Conservation (phyloP, 345 rosid genomes). For the Aurinia saxatilis region DNA sequence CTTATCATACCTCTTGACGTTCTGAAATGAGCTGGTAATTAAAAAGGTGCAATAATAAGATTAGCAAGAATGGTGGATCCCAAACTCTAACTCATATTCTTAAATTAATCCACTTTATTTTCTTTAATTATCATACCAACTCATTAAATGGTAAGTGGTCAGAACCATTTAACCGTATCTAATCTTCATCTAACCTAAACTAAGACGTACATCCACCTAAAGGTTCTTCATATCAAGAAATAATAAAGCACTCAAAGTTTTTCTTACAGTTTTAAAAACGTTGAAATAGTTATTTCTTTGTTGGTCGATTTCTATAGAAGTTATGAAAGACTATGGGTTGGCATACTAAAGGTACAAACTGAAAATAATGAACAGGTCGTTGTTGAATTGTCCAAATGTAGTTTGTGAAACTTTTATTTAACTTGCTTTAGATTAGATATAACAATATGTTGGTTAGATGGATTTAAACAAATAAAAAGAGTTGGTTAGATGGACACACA, state of each 20-base stretch:
- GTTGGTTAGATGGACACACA: not conserved
- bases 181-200: constrained; percentile 16
- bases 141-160: constrained; percentile 2
- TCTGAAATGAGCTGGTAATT: not conserved
- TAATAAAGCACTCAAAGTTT: not conserved
- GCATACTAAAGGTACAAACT: not conserved
- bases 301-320: not conserved
- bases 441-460: no score
- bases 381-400: not conserved
- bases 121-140: constrained; percentile 5
- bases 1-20: not conserved
- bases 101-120: constrained; percentile 7
- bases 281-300: not conserved
- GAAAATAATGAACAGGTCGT: not conserved
- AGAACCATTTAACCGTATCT: constrained; percentile 10
- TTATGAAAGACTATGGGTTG: not conserved
- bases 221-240: not conserved
- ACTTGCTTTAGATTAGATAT: not conserved
- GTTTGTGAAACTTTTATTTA: not conserved
- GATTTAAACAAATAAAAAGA: no score
- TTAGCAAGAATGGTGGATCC: constrained; percentile 12
- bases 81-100: not conserved
- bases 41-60: not conserved
- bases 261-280: not conserved
- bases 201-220: constrained; percentile 8